Base-by-base conservation (phyloP, 495 filamentous ascomycete genomes). In the Penicillium manginii region DNA sequence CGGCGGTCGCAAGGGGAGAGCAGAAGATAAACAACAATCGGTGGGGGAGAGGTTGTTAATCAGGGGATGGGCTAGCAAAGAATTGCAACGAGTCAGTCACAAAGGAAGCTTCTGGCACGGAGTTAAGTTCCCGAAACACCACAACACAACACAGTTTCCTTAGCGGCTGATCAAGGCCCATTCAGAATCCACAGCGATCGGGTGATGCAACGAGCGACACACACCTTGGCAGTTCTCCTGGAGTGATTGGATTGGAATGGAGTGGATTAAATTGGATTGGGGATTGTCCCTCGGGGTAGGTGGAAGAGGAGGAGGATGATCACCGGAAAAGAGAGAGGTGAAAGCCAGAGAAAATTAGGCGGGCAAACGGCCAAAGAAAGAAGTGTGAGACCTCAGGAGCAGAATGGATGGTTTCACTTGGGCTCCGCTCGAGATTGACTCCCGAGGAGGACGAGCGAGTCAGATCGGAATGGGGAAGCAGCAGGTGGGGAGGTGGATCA, bases 101-200 rank as follows among this genome's bases (percentile, higher is more conserved):
- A 26, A 54, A 53, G 62, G 57, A 63, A 66, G 64, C 57, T 58
- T 63, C 64, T 58, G 51, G 64, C 35, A 63, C 56, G 64, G 60
- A 50, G 46, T 51, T 48, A 23, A 60, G 46, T 42, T 50, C 52
- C 55, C 35, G 22, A 50, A 40, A 52, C 39, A 26, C 26, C 35
- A 37, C 11, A 37, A 37, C 35, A n/a, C 62, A 58, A 57, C 46
- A 64, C 58, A 43, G 42, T 53, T 58, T 58, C 60, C 59, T 31
- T 70, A 63, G 67, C 67, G 67, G 67, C 64, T 50, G 60, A 70
- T 70, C 64, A 61, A 55, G 60, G 43, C 35, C 61, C 64, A 56
- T 49, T 43, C 55, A 51, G 67, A 68, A 68, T 63, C 67, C 65
- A 68, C 26, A 29, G 26, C 26, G 35, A 37, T 37, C 35, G 35